Conservation (phyloP, 1,284 basidiomycete genomes). For the Melampsora abietis-canadensis region DNA sequence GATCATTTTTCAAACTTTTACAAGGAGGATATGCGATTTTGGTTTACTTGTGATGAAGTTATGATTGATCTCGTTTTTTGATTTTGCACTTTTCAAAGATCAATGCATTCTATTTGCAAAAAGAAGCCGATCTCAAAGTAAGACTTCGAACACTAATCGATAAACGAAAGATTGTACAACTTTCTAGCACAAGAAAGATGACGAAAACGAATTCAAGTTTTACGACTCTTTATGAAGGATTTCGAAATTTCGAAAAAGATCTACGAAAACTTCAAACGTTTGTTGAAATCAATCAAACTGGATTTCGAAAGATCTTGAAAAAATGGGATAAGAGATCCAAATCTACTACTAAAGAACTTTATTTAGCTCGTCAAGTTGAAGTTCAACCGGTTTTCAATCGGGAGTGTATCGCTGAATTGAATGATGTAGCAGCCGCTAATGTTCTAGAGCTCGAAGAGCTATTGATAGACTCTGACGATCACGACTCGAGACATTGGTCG, state of each 20-base stretch:
- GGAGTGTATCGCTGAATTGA: slow-evolving; percentile 93
- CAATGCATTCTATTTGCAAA: slow-evolving; percentile 97
- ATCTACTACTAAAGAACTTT: slow-evolving; percentile 90
- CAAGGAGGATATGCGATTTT: neutral
- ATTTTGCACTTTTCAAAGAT: no score
- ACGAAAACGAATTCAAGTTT: slow-evolving; percentile 59
- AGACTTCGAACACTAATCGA: slow-evolving; percentile 88
- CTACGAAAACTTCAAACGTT: slow-evolving; percentile 91
- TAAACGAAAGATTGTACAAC: slow-evolving; percentile 64
- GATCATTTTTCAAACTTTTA: neutral
- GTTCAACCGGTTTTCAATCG: slow-evolving; percentile 97
- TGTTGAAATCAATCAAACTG: slow-evolving; percentile 95
- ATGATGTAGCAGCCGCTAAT: slow-evolving; percentile 90
- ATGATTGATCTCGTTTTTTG: no score
- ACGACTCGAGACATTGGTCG: slow-evolving; percentile 4
- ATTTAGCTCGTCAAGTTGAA: slow-evolving; percentile 93
- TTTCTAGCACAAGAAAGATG: slow-evolving; percentile 57
- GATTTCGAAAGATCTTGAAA: slow-evolving; percentile 96
- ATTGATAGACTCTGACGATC: slow-evolving; percentile 55
- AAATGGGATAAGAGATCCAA: slow-evolving; percentile 98
- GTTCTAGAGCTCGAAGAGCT: slow-evolving; percentile 81
- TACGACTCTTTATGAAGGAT: slow-evolving; percentile 65
- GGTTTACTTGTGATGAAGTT: no score
- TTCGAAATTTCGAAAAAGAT: slow-evolving; percentile 89
- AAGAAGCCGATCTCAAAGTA: slow-evolving; percentile 90